A percentile compares a stretch with the other conserved stretches of the same genome.
Conservation (phyloP, 164 flowering plant genomes). For the Akebia trifoliata region DNA sequence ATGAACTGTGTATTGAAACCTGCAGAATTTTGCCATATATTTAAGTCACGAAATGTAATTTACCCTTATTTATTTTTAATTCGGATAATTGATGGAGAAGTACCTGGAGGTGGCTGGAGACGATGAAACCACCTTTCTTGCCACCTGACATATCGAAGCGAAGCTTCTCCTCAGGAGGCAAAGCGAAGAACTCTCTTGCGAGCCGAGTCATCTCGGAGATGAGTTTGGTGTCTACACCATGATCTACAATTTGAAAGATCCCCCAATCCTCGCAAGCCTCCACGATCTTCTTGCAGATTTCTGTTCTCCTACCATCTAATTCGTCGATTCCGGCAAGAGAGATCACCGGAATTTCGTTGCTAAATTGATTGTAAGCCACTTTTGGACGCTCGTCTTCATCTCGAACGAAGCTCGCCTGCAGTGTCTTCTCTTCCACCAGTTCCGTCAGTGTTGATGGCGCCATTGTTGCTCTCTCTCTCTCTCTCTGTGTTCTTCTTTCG, state of each 20-base stretch:
- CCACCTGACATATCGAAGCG: constrained; percentile 78
- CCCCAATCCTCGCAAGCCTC: constrained; percentile 90
- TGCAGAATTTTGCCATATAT: too few relatives aligned
- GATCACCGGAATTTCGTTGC: constrained; percentile 64
- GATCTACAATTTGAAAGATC: constrained; percentile 76
- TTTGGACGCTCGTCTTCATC: constrained; percentile 86
- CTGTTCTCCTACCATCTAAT: constrained; percentile 33
- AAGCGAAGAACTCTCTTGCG: constrained; percentile 61
- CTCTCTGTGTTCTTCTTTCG: too few relatives aligned
- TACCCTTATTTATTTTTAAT: too few relatives aligned
- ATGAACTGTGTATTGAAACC: too few relatives aligned
- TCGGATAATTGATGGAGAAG: too few relatives aligned
- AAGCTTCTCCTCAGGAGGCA: constrained; percentile 76
- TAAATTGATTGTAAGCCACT: constrained; percentile 66
- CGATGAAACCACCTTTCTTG: constrained; percentile 80
- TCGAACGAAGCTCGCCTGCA: constrained; percentile 51
- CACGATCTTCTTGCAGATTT: constrained; percentile 53
- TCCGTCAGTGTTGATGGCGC: constrained; percentile 43
- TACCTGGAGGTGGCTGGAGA: constrained; percentile 81
- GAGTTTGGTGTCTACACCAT: constrained; percentile 57
- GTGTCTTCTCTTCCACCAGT: constrained; percentile 44
- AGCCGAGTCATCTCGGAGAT: constrained; percentile 53
- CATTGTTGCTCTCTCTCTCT: too few relatives aligned
- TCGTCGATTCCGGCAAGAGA: constrained; percentile 67
- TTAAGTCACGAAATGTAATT: too few relatives aligned